Base-by-base conservation (phyloP, 768 basidiomycete genomes). In the Stropharia rugosoannulata region DNA sequence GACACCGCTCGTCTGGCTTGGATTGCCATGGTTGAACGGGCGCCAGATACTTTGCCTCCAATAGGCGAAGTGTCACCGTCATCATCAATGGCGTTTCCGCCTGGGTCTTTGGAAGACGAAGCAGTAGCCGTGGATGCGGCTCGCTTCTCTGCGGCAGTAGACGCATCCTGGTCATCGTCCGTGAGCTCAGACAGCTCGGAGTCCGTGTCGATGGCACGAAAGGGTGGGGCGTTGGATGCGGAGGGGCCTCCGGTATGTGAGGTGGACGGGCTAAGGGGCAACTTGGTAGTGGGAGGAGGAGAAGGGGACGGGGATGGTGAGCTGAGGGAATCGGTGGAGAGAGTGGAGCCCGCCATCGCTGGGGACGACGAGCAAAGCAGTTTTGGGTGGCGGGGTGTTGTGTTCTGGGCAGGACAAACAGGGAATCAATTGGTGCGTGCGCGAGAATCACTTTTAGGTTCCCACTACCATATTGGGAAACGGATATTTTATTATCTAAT, bases 181-280 rank as follows among this genome's bases (percentile, higher is more conserved):
- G 89, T 91, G 67, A 92, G 83, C 67, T 90, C 90, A 41, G 89
- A 90, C 56, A 92, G 82, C 73, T 91, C 90, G 5, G 89, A 90
- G 69, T 83, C 88, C 35, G 70, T 77, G 73, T 85, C 83, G 59
- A 86, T 65, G 55, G 66, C 54, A 25, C 65, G 61, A 19, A 62
- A 58, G 29, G 66, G 43, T 16, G 61, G 27, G 19, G 62, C 46
- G 37, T 57, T 47, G 48, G 51, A 29, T 56, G 49, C 18, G 57
- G 50, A 55, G 60, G 64, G 60, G 69, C 22, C 37, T 41, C 40
- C 51, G 51, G 70, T 22, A 59, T 68, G 49, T 62, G 71, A 27
- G 59, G 66, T 29, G 60, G 72, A 55, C 19, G 56, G 36, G 27
- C 35, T 38, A 38, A 59, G 32, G 61, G 59, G 57, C 16, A 50